Base-by-base conservation (phyloP, 129 eudicot species). In the Lonicera japonica region DNA sequence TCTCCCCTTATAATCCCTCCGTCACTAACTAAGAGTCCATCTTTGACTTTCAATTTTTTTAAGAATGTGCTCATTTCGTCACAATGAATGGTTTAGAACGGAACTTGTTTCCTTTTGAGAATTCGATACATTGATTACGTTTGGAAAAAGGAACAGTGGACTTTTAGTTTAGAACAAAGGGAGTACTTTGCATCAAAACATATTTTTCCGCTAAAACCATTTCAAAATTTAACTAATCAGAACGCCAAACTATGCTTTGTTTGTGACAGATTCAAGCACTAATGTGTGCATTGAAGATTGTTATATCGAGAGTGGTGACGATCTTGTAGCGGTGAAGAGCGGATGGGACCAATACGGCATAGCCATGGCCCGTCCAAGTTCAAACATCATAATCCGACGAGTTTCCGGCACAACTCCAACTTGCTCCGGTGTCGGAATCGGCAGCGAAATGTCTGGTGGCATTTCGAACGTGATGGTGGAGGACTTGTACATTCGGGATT, bases 391-490 rank as follows among this genome's bases (percentile, higher is more conserved):
- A 0, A 54, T 94, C 64, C 64, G 95, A 66, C 80, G 99, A 75
- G 95, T 94, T 0, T 88, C 96, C 0, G 99, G 96, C 54, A 88
- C 99, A 11, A 94, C 99, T 25, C 96, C 99, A 5, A 94, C 99
- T 7, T 94, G 99, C 67, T 94, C 99, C 8, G 99, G 99, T 19
- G 78, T 88, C 12, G 99, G 99, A 48, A 85, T 94, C 22, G 99
- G 99, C 61, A 94, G 99, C 16, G 99, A 94, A 69, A 94, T 94
- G 99, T 94, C 99, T 0, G 99, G 99, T 21, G 99, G 99, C 19
- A 64, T 88, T 54, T 74, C 82, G n/a, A 77, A 94, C 54, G 59
- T 94, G 12, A 62, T 65, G 13, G 63, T 94, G 9, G 96, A 88
- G 58, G 82, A 94, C 62, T 56, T 94, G 50, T 61, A 82, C 61